Base-by-base conservation (phyloP, 164 flowering plant species). In the Berberis vulgaris region DNA sequence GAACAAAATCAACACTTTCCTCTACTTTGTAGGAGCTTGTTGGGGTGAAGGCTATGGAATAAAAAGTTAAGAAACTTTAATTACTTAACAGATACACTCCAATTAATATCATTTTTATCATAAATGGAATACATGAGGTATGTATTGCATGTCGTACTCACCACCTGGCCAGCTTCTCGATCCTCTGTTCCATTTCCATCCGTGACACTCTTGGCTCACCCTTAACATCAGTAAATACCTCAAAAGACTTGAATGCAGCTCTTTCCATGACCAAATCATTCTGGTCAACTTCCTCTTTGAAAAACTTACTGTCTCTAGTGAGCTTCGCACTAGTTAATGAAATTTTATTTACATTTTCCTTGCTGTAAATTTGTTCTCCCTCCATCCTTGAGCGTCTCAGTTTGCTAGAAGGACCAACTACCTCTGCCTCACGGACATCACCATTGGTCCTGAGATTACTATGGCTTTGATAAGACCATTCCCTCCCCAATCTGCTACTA, bases 151-250 rank as follows among this genome's bases (percentile, higher is more conserved):
- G 40, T 49, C 39, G 58, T 8, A 57, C 86, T 67, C 71, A 92
- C 98, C 79, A 69, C 65, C 78, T 85, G 53, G 96, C 96, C 54
- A 93, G 81, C 72, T 75, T 84, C 73, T 93, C 85, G 61, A 89
- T 84, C 73, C 88, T 82, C 72, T 88, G 94, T 71, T 93, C 97
- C 88, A 88, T 84, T 74, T 88, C 94, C 69, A 72, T 68, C 49
- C 75, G 68, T 49, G 87, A 56, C 74, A 80, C 77, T 54, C 83
- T 73, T 57, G 82, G 86, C 77, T 67, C 74, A 55, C 69, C 86
- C 66, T 66, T 66, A 54, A 81, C 69, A 74, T 81, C 86, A 54
- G 71, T 77, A 57, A 68, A 71, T 54, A 67, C 83, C 58, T 82
- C 82, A 61, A 82, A 65, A 67, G 75, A 65, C 72, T 73, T 77